These are phyloP conservation scores for Nannochloris sp. DNA, from an alignment of 139 green algal species.

Conservation along the genomic window DNA sequence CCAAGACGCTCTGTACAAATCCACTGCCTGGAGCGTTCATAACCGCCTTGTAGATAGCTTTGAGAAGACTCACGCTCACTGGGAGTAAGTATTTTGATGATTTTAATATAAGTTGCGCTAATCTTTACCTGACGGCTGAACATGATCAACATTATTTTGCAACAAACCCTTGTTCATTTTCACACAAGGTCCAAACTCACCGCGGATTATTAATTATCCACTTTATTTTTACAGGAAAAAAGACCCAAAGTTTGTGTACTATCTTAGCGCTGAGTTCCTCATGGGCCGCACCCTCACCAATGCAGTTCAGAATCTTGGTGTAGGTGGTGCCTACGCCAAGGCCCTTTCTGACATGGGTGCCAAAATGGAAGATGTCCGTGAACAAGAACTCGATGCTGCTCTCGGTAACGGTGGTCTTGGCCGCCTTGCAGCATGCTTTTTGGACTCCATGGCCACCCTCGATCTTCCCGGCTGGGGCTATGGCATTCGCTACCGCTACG, in stretches of 20 bases:
- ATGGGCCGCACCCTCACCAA: constrained; percentile 92
- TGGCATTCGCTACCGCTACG: constrained; percentile 98
- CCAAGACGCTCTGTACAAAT: background rate
- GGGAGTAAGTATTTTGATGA: constrained; percentile 46
- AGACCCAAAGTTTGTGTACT: constrained; percentile 93
- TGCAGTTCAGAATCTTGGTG: constrained; percentile 90
- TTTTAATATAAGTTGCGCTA: background rate
- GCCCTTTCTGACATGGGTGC: constrained; percentile 30
- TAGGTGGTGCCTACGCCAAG: constrained; percentile 72
- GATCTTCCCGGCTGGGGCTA: constrained; percentile 96
- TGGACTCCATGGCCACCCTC: constrained; percentile 95
- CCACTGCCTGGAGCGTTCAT: constrained; percentile 59
- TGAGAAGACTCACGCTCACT: constrained; percentile 74
- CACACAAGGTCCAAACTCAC: no score
- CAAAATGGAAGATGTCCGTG: constrained; percentile 28
- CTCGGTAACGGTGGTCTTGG: constrained; percentile 98
- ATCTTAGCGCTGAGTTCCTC: constrained; percentile 94
- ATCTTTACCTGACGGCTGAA: background rate
- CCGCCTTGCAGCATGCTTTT: constrained; percentile 94
- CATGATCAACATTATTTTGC: background rate
- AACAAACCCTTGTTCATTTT: background rate
- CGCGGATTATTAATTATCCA: background rate
- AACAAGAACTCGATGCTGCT: constrained; percentile 75
- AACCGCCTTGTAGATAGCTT: constrained; percentile 79
- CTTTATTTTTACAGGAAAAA: constrained; percentile 10